A percentile compares a stretch with the other conserved stretches of the same genome.
Conservation (phyloP, 2,329 filamentous ascomycete species). For the Fusarium nodosum region DNA sequence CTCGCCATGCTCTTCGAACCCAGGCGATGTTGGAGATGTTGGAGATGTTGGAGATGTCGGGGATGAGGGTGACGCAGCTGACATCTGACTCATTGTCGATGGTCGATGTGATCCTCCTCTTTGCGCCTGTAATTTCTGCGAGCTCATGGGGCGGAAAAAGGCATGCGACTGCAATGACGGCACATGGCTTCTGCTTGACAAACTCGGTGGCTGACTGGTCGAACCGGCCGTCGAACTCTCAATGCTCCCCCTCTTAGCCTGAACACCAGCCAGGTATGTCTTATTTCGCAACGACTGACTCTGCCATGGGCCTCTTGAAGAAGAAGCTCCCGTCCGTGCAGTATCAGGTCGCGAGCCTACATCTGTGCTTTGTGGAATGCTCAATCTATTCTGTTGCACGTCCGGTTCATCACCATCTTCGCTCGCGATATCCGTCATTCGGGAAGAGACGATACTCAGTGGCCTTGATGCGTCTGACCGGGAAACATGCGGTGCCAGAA, state of each 20-base stretch:
- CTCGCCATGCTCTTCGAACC: slow-evolving; percentile 58
- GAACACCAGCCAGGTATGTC: slow-evolving; percentile 58
- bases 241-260: slow-evolving; percentile 61
- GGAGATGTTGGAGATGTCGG: slow-evolving; percentile 37
- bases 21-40: slow-evolving; percentile 36
- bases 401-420: slow-evolving; percentile 66
- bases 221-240: slow-evolving; percentile 64
- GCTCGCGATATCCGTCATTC: slow-evolving; percentile 75
- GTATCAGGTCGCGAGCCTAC: slow-evolving; percentile 67
- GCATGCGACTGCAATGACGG: slow-evolving; percentile 89
- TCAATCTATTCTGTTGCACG: slow-evolving; percentile 47
- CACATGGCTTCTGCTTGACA: slow-evolving; percentile 86
- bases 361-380: slow-evolving; percentile 58
- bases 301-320: slow-evolving; percentile 63
- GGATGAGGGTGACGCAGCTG: slow-evolving; percentile 39
- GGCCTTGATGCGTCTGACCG: slow-evolving; percentile 62
- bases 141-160: slow-evolving; percentile 97
- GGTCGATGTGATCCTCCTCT: slow-evolving; percentile 70
- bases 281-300: slow-evolving; percentile 68
- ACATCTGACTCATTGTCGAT: slow-evolving; percentile 57
- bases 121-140: slow-evolving; percentile 92
- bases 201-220: slow-evolving; percentile 67
- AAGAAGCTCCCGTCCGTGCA: slow-evolving; percentile 63
- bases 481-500: slow-evolving; percentile 58
- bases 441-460: slow-evolving; percentile 77